Base-by-base conservation (phyloP, 306 rosid species). In the Argentina anserina region DNA sequence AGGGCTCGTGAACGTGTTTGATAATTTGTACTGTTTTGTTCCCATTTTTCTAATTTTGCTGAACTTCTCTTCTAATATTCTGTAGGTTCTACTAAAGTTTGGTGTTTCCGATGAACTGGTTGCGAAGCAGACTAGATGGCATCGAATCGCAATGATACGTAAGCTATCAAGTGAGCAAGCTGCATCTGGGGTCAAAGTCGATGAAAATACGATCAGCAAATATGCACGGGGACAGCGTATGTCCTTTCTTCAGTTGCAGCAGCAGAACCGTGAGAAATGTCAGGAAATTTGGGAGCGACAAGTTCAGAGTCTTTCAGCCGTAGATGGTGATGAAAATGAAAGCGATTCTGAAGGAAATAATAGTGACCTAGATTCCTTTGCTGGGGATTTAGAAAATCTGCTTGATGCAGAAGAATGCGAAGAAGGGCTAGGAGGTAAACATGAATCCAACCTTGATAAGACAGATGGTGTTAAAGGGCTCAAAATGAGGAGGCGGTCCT, bases 141-240 rank as follows among this genome's bases (percentile, higher is more conserved):
- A 93, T 88, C 92, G 98, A 71, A 93, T 93, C 82, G 98, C 98
- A 62, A 91, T 91, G 98, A 93, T 93, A 81, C 97, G 98, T 63
- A 93, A 90, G 85, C 98, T 91, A 74, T 93, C 97, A 70, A 93
- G 98, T 75, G 98, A 93, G 81, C 98, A 93, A 82, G 97, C 98
- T 69, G 91, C 93, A 81, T 82, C 97, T 74, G 98, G 97, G 69
- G 96, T 93, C 63, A 87, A 93, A 85, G 96, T 93, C 71, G 98
- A 93, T 81, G 92, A 96, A 62, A 89, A 97, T 36, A 93, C 98
- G 65, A 93, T 93, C 74, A 88, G 88, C 77, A 93, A 93, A 75
- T 93, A 93, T 85, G 98, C 98, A 28, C 98, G 98, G 78, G 98
- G 98, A 39, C 98, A 93, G 76, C 87, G 98, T 21, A 93, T 93